These are phyloP conservation scores for Dactylellina cionopaga DNA, from an alignment of 2,329 filamentous ascomycete genomes.

Conservation along the genomic window DNA sequence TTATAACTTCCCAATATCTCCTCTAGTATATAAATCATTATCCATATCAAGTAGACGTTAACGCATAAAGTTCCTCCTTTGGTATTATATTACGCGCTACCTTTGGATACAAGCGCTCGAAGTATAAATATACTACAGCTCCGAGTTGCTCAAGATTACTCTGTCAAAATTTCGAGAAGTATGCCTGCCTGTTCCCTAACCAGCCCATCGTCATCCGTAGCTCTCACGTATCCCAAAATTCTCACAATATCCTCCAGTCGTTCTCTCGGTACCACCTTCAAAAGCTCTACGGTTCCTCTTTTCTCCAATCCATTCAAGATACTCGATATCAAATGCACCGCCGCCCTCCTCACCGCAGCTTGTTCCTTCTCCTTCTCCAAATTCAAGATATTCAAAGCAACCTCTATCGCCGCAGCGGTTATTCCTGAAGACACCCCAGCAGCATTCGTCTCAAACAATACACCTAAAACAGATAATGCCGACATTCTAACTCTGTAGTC, in stretches of 20 bases:
- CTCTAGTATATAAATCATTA: slow-evolving; percentile 48
- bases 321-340: slow-evolving; percentile 71
- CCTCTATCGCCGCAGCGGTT: slow-evolving; percentile 70
- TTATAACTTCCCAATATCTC: slow-evolving; percentile 51
- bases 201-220: slow-evolving; percentile 74
- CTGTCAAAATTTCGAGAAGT: slow-evolving; percentile 67
- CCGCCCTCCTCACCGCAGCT: slow-evolving; percentile 74
- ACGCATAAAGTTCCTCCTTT: not conserved
- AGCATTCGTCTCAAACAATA: slow-evolving; percentile 70
- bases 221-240: slow-evolving; percentile 72
- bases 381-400: slow-evolving; percentile 71
- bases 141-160: not conserved
- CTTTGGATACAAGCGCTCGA: too few relatives aligned
- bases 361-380: slow-evolving; percentile 71
- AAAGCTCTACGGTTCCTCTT: slow-evolving; percentile 61
- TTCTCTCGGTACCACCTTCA: slow-evolving; percentile 52
- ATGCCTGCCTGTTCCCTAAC: slow-evolving; percentile 74
- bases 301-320: slow-evolving; percentile 71
- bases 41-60: slow-evolving; percentile 32
- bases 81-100: not conserved
- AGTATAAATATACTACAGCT: not conserved
- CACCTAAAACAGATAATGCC: slow-evolving; percentile 73
- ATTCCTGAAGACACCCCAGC: slow-evolving; percentile 67
- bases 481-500: slow-evolving; percentile 76
- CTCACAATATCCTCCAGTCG: slow-evolving; percentile 68